Base-by-base conservation (phyloP, 257 asterid genomes). In the Solanum chilense region DNA sequence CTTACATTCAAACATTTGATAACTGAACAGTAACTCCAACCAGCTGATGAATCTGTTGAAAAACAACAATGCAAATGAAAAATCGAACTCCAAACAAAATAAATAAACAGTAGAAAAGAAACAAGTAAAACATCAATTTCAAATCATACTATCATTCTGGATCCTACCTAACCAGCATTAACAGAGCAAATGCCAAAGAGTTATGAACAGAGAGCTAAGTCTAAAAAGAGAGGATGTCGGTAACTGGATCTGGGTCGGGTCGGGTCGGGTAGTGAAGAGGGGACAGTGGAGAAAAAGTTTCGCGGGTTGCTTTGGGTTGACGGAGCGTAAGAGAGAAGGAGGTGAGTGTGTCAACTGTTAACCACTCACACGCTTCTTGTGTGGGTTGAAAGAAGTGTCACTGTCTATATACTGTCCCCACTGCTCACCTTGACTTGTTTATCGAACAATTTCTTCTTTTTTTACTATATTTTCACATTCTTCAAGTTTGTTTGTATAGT, bases 261-360 rank as follows among this genome's bases (percentile, higher is more conserved):
- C 84, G 91, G 92, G 85, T 87, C 91, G 93, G 92, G 89, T 68
- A 70, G 39, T 74, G 82, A 83, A 41, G 9, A 64, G 31, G 77
- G 14, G 68, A 29, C 45, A 39, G 44, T 6, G 52, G 31, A 86
- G 37, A 85, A 56, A 69, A 52, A 74, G 56, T 23, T 42, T 15
- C 66, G 81, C 91, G 91, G 94, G 92, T 93, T 90, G 92, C 96
- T 94, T 94, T 88, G 93, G 84, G 81, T 92, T 85, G 89, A 89
- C 84, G 71, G 92, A 88, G 71, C 78, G 90, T 86, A 39, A 89
- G 95, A 78, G 91, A 86, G 91, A 78, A 90, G 90, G 45, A 92
- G 90, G 85, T 91, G 93, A 69, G 66, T 47, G 83, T 89, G 83
- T 89, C 92, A 69, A 86, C 77, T 88, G 87, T 90, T 41, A 87